phyloP scores from a whole-genome alignment of 805 yeast genomes.

The Zygoascus tannicola region DNA sequence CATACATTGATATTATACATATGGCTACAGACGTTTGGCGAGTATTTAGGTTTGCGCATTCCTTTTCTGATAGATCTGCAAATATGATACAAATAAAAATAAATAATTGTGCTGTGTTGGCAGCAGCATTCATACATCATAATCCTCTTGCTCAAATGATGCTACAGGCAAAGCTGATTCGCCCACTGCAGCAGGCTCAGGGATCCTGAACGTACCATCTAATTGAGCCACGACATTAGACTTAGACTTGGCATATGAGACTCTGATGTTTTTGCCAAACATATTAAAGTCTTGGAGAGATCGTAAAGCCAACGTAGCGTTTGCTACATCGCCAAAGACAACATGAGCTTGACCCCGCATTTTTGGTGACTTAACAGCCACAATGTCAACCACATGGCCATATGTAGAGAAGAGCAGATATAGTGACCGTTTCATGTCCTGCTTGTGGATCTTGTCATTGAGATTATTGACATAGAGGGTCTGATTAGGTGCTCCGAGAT shows the following conservation, averaged over 20 bases:
- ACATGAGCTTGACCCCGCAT: slow-evolving; percentile 39
- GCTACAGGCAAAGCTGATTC: slow-evolving; percentile 14
- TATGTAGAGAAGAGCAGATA: slow-evolving; percentile 31
- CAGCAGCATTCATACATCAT: background rate
- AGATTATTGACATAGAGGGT: slow-evolving; percentile 33
- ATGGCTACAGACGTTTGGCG: slow-evolving; percentile 24
- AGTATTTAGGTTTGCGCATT: slow-evolving; percentile 26
- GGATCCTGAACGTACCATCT: slow-evolving; percentile 22
- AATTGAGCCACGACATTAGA: slow-evolving; percentile 24
- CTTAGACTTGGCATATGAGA: slow-evolving; percentile 25
- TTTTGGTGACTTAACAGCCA: slow-evolving; percentile 28
- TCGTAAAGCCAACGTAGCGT: slow-evolving; percentile 27
- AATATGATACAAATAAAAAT: background rate
- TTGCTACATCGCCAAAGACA: slow-evolving; percentile 23
- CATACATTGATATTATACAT: slow-evolving; percentile 13
- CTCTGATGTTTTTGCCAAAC: slow-evolving; percentile 28
- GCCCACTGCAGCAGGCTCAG: slow-evolving; percentile 12
- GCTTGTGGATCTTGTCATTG: slow-evolving; percentile 28
- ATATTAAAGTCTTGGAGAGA: slow-evolving; percentile 24
- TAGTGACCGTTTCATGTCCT: slow-evolving; percentile 27
- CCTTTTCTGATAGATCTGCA: background rate
- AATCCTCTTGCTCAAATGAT: slow-evolving; percentile 7
- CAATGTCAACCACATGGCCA: slow-evolving; percentile 30
- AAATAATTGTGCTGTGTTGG: background rate
- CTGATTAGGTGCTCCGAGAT: slow-evolving; percentile 15